Base-by-base conservation (phyloP, 228 moss, liverwort and hornwort species). In the Sphagnum magellanicum region DNA sequence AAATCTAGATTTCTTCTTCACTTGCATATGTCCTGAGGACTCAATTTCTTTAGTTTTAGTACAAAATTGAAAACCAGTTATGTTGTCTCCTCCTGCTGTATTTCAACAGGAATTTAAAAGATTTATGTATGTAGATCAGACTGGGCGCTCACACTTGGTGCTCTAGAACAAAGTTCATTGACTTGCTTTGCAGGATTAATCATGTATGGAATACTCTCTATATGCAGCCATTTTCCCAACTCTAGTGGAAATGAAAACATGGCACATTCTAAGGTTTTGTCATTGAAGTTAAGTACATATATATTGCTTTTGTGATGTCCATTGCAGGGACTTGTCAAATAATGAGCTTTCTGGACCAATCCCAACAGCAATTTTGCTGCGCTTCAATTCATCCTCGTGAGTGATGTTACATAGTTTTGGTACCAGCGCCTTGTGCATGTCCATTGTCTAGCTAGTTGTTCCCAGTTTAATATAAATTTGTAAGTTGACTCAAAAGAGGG, bases 371-470 rank as follows among this genome's bases (percentile, higher is more conserved):
- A 74, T 71, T 74, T 61, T 77, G 0, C 46, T 16, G 71, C 77
- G 74, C 65, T 81, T 81, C 74, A 81, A 74, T 57, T 61, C 57
- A 4, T 74, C 71, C 51, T 81, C 81, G 81, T 81, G 70, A 71
- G 81, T 71, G 16, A 60, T 53, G 65, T 52, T 52, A 66, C 50
- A 58, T 1, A 58, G 58, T 14, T 66, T 17, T 58, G 10, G 10
- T 14, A 10, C 14, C 10, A 9, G 58, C 4, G 10, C 10, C 1
- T 58, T 58, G 14, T 58, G 14, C 58, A 10, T 14, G 10, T 58
- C 58, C 58, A 58, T 14, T 58, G 10, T 10, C 10, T 58, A 16
- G 15, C 14, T 7, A 15, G 16, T 62, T 62, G 16, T 61, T 16
- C 47, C 17, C 8, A 7, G 61, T 16, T 10, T 6, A n/a, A 62